A percentile compares a stretch with the other conserved stretches of the same genome.
These are phyloP conservation scores for Pythium brassicae DNA, from an alignment of 352 stramenopile species.

Conservation along the genomic window DNA sequence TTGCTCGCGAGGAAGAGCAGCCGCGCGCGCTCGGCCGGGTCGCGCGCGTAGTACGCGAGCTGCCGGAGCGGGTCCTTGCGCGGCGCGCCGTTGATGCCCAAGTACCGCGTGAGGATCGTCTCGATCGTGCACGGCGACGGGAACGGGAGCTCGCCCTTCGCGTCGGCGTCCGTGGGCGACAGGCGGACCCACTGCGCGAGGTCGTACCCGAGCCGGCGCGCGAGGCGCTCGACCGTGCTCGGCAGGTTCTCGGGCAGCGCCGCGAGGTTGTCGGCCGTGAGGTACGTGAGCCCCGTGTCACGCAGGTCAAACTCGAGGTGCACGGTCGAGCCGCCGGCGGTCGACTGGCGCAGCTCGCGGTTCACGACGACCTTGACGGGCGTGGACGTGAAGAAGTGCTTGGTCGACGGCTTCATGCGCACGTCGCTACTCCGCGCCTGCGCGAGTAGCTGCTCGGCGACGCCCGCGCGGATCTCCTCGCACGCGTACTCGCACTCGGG, in stretches of 20 bases:
- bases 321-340: conserved; percentile 76
- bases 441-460: conserved; percentile 12
- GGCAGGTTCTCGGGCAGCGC: conserved; percentile 89
- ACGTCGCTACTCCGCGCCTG: conserved; percentile 13
- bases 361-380: conserved; percentile 85
- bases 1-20: conserved; percentile 59
- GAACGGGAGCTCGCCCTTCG: conserved; percentile 82
- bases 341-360: conserved; percentile 85
- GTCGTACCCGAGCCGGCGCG: conserved; percentile 82
- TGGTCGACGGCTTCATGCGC: conserved; percentile 76
- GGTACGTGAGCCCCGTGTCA: conserved; percentile 82
- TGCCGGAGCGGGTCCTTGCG: conserved; percentile 77
- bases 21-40: conserved; percentile 43
- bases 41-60: conserved; percentile 72
- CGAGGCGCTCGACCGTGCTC: conserved; percentile 80
- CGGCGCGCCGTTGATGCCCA: conserved; percentile 92
- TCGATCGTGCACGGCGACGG: conserved; percentile 93
- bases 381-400: conserved; percentile 88
- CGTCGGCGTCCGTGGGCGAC: conserved; percentile 42
- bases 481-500: conserved; percentile 60
- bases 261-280: conserved; percentile 93
- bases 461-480: conserved; percentile 31
- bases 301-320: conserved; percentile 90
- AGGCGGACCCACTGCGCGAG: conserved; percentile 88
- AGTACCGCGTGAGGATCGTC: conserved; percentile 90